Evolutionary conservation across 1,139 yeast species (phyloP), one percentile per base, ranked within the genome.

Genomic region (Scheffersomyces lignicola): DNA sequence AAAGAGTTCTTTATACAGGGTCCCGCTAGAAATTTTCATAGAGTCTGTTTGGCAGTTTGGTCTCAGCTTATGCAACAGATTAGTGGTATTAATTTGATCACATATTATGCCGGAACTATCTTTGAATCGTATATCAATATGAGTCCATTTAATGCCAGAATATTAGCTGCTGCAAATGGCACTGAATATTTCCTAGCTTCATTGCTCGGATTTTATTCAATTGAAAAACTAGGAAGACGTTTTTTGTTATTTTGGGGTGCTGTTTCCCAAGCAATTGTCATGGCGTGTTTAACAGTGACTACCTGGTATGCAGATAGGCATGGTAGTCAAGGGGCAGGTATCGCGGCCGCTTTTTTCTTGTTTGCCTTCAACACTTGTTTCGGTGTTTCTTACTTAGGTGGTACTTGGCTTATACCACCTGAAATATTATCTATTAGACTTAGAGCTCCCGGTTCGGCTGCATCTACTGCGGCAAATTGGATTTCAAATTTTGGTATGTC

Each of bases 171-270:
- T 20, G 57, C 62, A 43, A 61, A 60, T 35, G 68, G 67, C 36
- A 58, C 64, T 8, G 67, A 62, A 39, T 62, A 62, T 41, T 60
- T 61, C 38, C 42, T 73, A 34, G 76, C 73, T 2, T 69, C 77
- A 1, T 58, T 67, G 37, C 47, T 72, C 28, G 72, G 78, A 0
- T 58, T 64, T 48, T 63, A 56, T 41, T 60, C 75, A 14, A 64
- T 76, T 47, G 84, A 79, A 49, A 56, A 58, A 28, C 52, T 72
- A 37, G 84, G 84, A 35, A 69, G 84, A 58, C 65, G 83, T 46
- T 51, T 66, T 6, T 54, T 77, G 32, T 54, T 78, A 45, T 51
- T 78, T 34, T 59, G 60, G 43, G 84, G 84, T 44, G 78, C 83
- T 18, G 53, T 59, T 30, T 81, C 80, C 42, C 65, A 72, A 51